A percentile compares a stretch with the other conserved stretches of the same genome.
Evolutionary conservation across 2,329 filamentous ascomycete genomes (phyloP).

Genomic region (Stemphylium vesicarium): DNA sequence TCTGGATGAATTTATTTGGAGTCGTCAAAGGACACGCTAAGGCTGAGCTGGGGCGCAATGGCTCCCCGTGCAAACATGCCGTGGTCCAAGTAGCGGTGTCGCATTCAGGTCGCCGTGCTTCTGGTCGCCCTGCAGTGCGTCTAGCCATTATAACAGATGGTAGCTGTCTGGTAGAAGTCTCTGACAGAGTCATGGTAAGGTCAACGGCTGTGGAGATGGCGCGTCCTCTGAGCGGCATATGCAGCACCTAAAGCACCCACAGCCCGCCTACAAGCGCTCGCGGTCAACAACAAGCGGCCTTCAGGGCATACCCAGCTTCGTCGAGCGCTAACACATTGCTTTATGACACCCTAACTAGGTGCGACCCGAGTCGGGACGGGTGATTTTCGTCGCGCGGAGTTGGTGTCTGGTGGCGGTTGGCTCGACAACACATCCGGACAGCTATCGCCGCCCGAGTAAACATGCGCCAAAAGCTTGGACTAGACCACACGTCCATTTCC

Average conservation of each 20-base stretch:
- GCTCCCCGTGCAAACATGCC: conserved; percentile 7
- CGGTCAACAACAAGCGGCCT: not conserved
- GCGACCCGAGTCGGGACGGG: too few relatives aligned
- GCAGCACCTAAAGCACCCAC: too few relatives aligned
- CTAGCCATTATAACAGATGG: not conserved
- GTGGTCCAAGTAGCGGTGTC: conserved; percentile 7
- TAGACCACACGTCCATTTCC: conserved; percentile 29
- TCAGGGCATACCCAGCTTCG: not conserved
- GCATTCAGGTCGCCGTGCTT: not conserved
- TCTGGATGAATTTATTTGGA: not conserved
- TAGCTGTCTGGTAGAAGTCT: too few relatives aligned
- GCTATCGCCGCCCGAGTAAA: conserved; percentile 13
- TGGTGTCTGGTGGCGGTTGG: conserved; percentile 7
- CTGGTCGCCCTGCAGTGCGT: conserved; percentile 4
- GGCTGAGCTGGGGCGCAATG: conserved; percentile 1
- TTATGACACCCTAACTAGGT: too few relatives aligned
- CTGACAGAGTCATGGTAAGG: too few relatives aligned
- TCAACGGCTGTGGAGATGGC: not conserved
- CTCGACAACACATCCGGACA: conserved; percentile 13
- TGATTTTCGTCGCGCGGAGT: conserved; percentile 22
- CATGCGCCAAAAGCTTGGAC: conserved; percentile 20
- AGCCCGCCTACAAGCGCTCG: too few relatives aligned
- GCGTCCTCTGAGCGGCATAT: not conserved
- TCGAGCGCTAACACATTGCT: not conserved
- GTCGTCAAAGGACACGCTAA: conserved; percentile 2